Conservation (phyloP, 352 stramenopile species). For the Globisporangium mamillatum region DNA sequence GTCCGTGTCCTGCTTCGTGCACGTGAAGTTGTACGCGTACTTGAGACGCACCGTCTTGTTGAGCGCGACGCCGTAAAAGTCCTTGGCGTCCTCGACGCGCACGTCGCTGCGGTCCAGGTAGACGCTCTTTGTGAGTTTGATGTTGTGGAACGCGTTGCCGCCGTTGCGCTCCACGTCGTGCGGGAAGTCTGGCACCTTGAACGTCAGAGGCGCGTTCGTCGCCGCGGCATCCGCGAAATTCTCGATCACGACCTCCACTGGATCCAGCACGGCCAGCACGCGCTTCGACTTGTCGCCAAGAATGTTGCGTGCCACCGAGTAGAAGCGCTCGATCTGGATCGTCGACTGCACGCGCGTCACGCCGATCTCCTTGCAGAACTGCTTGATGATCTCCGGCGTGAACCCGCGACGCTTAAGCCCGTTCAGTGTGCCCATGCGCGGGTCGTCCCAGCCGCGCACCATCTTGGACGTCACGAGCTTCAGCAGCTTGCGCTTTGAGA, state of each 20-base stretch:
- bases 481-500: constrained; percentile 98
- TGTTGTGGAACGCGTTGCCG: constrained; percentile 51
- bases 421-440: constrained; percentile 97
- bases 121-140: constrained; percentile 58
- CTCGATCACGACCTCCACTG: constrained; percentile 66
- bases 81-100: constrained; percentile 52
- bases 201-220: constrained; percentile 32
- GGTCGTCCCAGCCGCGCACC: constrained; percentile 94
- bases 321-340: constrained; percentile 82
- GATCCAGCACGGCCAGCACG: constrained; percentile 79
- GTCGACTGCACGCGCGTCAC: constrained; percentile 85
- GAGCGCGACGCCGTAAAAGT: constrained; percentile 95
- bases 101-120: constrained; percentile 78
- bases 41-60: constrained; percentile 96
- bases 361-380: constrained; percentile 86
- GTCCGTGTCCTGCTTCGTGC: constrained; percentile 86
- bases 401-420: constrained; percentile 88
- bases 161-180: constrained; percentile 64
- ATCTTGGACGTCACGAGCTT: constrained; percentile 95
- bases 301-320: constrained; percentile 66
- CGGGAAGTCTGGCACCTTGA: constrained; percentile 68
- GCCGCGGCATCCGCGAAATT: constrained; percentile 54
- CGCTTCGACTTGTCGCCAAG: constrained; percentile 74
- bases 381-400: constrained; percentile 81
- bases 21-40: constrained; percentile 94